Base-by-base conservation (phyloP, 306 rosid genomes). In the Ceratonia siliqua region DNA sequence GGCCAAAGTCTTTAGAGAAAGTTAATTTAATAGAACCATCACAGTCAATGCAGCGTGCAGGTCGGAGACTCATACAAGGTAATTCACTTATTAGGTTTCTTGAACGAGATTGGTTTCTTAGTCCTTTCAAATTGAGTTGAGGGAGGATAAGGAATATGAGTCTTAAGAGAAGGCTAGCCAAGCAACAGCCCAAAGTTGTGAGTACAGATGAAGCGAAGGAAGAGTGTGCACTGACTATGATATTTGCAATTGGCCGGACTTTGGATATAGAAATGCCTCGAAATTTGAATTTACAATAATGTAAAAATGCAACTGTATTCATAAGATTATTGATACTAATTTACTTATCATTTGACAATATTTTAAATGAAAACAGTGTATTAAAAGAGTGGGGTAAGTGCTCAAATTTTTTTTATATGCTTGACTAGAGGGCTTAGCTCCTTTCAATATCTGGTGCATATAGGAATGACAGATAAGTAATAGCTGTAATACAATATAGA, bases 31-130 rank as follows among this genome's bases (percentile, higher is more conserved):
- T 90, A 59, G 98, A 91, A 78, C 96, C 97, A 76, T 94, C 97
- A 43, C 98, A 94, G 64, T 89, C 97, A 42, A 94, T 89, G 98
- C 97, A 91, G 82, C 94, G 91, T 32, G 91, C 94, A 41, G 93
- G 98, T 43, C 94, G 79, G 66, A 84, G 91, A 59, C 90, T 94
- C 56, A 84, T 90, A 72, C 96, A 88, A 85, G 97, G 98, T 94
- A 81, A 39, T 65, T 61, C n/a, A 58, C 13, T 53, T 58, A 33
- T 56, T 33, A 58, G 36, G 11, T 61, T 65, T 18, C 63, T 42
- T 25, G 10, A 36, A 25, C 20, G 13, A 20, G 58, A 62, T 45
- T 30, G 3, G 52, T 62, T 67, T 77, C 25, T 43, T 53, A 30
- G 18, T 45, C 30, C 50, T 67, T 66, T 72, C 78, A 72, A 69